A percentile compares a stretch with the other conserved stretches of the same genome.
Conservation (phyloP, 108 stramenopile genomes). For the Skeletonema potamos region DNA sequence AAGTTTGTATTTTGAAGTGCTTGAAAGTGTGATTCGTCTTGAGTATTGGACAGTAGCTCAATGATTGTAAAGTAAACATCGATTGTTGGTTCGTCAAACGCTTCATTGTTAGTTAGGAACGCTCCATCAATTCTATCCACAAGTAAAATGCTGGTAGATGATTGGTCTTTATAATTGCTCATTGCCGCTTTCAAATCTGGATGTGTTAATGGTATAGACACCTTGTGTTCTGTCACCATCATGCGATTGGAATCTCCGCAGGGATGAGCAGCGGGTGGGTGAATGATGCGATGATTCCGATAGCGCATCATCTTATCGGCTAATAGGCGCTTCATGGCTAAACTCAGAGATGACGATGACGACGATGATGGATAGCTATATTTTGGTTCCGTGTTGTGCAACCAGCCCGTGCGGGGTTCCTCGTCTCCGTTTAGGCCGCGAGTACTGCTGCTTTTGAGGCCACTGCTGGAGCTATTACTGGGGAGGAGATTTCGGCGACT, state of each 20-base stretch:
- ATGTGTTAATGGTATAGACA: constrained; percentile 64
- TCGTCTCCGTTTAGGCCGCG: background rate
- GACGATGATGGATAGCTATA: constrained; percentile 12
- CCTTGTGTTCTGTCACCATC: constrained; percentile 79
- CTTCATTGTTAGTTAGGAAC: constrained; percentile 19
- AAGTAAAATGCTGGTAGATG: background rate
- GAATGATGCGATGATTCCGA: constrained; percentile 78
- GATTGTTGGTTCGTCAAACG: constrained; percentile 40
- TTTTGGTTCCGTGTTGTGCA: constrained; percentile 69
- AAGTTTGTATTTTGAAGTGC: constrained; percentile 12
- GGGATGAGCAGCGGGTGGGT: constrained; percentile 72
- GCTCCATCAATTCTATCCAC: constrained; percentile 20
- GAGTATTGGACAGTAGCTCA: constrained; percentile 50
- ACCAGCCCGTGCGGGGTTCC: constrained; percentile 80
- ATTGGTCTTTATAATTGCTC: background rate
- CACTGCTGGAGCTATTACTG: background rate
- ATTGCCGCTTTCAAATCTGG: constrained; percentile 25
- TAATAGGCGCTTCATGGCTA: constrained; percentile 41
- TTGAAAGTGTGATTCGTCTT: constrained; percentile 33
- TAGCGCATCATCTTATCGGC: constrained; percentile 63
- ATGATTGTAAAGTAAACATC: constrained; percentile 80
- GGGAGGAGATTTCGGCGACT: background rate
- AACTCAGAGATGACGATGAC: background rate
- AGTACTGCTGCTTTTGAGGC: background rate
- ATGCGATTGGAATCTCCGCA: constrained; percentile 50